Evolutionary conservation across 352 stramenopile genomes (phyloP).

Genomic region (Peronospora belbahrii): DNA sequence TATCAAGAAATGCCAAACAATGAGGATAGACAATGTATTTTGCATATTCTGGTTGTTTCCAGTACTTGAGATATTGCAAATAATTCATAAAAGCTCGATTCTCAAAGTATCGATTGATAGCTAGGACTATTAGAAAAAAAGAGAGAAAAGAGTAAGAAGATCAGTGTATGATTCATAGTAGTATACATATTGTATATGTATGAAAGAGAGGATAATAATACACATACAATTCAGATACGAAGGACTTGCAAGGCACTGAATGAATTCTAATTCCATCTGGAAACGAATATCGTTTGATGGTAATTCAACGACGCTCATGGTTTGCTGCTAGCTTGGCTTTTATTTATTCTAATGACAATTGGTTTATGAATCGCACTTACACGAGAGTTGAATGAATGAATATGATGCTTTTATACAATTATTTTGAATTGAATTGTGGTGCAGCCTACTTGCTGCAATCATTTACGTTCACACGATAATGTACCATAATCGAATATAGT

Average conservation of each 20-base stretch:
- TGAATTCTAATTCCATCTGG: conserved; percentile 90
- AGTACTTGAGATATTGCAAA: conserved; percentile 90
- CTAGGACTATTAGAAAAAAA: conserved; percentile 43
- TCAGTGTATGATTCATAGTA: background rate
- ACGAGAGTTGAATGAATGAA: too few relatives aligned
- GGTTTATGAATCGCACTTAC: too few relatives aligned
- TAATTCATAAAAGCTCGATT: conserved; percentile 87
- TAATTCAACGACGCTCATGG: conserved; percentile 34
- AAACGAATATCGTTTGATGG: conserved; percentile 88
- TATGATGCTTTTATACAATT: too few relatives aligned
- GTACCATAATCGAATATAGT: too few relatives aligned
- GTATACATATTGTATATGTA: too few relatives aligned
- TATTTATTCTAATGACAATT: too few relatives aligned
- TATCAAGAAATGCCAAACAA: conserved; percentile 82
- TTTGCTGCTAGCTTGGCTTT: too few relatives aligned
- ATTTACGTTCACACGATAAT: too few relatives aligned
- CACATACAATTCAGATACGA: conserved; percentile 84
- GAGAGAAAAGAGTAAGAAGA: background rate
- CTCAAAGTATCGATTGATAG: conserved; percentile 89
- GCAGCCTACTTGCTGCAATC: too few relatives aligned
- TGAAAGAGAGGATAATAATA: background rate
- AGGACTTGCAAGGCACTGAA: conserved; percentile 85
- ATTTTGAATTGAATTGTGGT: too few relatives aligned
- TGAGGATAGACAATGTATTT: conserved; percentile 88
- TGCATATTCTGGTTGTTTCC: conserved; percentile 87